Evolutionary conservation across 176 grass and related monocot species (phyloP), one percentile per base, ranked within the genome.

Genomic region (Typha latifolia): DNA sequence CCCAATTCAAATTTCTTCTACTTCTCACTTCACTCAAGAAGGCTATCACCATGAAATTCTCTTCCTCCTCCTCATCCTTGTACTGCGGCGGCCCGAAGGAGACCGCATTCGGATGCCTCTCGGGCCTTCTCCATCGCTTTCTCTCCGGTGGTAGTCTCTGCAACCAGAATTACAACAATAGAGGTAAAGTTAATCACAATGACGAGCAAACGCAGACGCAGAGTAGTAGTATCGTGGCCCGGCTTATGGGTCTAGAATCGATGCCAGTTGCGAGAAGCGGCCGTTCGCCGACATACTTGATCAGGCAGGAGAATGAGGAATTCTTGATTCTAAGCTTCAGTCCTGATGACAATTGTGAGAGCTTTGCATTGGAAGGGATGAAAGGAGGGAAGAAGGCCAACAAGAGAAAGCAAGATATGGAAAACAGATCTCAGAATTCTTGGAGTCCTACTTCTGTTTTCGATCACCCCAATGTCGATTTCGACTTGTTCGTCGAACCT

Each of bases 251-350:
- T 43, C 72, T 97, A 19, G 85, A 92, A 74, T 73, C 85, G 2
- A 86, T 97, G 85, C 88, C 85, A n/a, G 16, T 66, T 49, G 1
- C 19, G 62, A 71, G 11, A 84, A 96, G 64, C 63, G 67, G 63
- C 1, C 27, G 27, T 29, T 29, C 27, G 27, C 69, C 82, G 31
- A 71, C 82, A 32, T 92, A 84, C 63, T 62, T 92, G 3, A 29
- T 29, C 27, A 75, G 81, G 77, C 63, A 59, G 67, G 88, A 97
- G 75, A 84, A 77, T 56, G 93, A 96, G 23, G 73, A 84, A 43
- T 96, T 96, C 82, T 21, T 96, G 32, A 51, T 91, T 9, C 85
- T 96, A 64, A 91, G 78, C 83, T 96, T 96, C 80, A 81, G 63
- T 63, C 85, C 82, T 0, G 88, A 86, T 12, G 87, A 81, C 37